Base-by-base conservation (phyloP, 2,329 filamentous ascomycete species). In the Colletotrichum aenigma region DNA sequence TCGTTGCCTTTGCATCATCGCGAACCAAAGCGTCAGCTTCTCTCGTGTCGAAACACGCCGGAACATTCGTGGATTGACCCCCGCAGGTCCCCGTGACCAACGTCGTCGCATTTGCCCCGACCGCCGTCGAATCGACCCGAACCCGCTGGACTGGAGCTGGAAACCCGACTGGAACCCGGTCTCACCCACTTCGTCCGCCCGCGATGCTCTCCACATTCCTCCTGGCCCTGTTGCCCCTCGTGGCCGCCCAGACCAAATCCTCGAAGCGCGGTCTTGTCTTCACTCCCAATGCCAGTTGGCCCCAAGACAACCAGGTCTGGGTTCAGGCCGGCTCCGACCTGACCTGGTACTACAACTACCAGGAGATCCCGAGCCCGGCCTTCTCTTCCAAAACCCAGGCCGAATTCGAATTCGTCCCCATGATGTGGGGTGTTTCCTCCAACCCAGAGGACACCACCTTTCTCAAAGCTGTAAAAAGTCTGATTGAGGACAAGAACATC, bases 331-430 rank as follows among this genome's bases (percentile, higher is more conserved):
- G 87, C 48, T 91, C 89, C 21, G 90, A 92, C 56, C 84, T 96
- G 71, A 93, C 92, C 4, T 97, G 95, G 95, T 97, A 97, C 87
- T 97, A 96, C 89, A 96, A 96, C 86, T 97, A 96, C 84, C 84
- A 85, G 30, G 81, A 87, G 24, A 81, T 83, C 5, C 94, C 94
- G 2, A 91, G 92, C 1, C 77, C 87, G 0, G 85, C 85, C 56
- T 93, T 89, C 81, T 78, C 83, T 55, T 83, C 87, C 66, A 80
- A 87, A 34, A 79, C 88, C 0, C 90, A 93, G 79, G 85, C 87
- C 16, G 83, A 88, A 16, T 91, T 96, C 79, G 89, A 94, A 82
- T 97, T 95, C 83, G 92, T 96, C 2, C 94, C 95, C 66, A 95
- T 96, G 94, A 90, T 96, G 75, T 96, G 93, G 93, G 94, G 94